Base-by-base conservation (phyloP, 495 filamentous ascomycete species). In the Evansstolkia leycettana region DNA sequence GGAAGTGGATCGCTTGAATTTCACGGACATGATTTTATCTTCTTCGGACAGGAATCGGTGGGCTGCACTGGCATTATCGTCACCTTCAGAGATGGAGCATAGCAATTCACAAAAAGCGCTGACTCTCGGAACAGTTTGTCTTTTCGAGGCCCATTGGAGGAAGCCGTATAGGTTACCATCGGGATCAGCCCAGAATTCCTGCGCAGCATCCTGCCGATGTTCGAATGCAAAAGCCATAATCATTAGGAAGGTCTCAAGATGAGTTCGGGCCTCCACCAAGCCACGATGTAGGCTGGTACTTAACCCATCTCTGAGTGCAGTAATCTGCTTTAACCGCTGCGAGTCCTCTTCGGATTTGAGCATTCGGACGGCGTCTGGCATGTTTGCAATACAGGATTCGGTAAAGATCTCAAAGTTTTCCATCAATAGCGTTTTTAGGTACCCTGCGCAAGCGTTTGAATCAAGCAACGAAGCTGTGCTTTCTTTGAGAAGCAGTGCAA, bases 61-160 rank as follows among this genome's bases (percentile, higher is more conserved):
- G 1, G 86, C 85, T 14, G 80, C 64, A 25, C 75, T 73, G 8
- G 87, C 88, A 44, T 80, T 84, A 33, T 82, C 73, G 35, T 83
- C 75, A 23, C 83, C 83, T 24, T 76, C 70, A 0, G 92, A 83
- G 33, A 99, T 72, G 1, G 86, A 75, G 46, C 83, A 78, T 7
- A 99, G 67, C 77, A 96, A 81, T 54, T 95, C 93, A 54, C 88
- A 95, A 46, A 95, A 96, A 11, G 88, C 87, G 47, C 84, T 87
- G 35, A 86, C 86, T 19, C 92, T 75, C 12, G 90, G 90, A 5
- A 92, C 93, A 6, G 90, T 90, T 43, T 89, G 85, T 43, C 88
- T 71, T 41, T 78, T 78, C 2, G 92, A 93, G 17, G 89, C 84
- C 92, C 92, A 99, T 37, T 87, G 80, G 41, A 99, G 65, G 50